These are phyloP conservation scores for Lagenaria siceraria DNA, from an alignment of 306 rosid genomes.

Conservation along the genomic window DNA sequence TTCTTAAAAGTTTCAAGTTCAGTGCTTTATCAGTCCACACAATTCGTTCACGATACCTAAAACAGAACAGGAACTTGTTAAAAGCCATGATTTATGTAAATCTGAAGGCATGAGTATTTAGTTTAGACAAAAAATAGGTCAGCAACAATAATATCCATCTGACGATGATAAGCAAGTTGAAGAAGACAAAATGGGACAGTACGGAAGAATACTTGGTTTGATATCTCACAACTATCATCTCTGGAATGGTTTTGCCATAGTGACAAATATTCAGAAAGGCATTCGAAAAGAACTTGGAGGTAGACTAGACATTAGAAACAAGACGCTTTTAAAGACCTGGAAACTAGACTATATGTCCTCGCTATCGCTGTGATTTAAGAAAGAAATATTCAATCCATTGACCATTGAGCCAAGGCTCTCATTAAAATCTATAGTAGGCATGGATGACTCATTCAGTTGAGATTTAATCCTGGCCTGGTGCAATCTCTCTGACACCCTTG, in stretches of 20 bases:
- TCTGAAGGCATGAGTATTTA: not conserved
- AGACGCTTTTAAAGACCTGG: not conserved
- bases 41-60: conserved; percentile 78
- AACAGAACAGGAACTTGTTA: conserved; percentile 11
- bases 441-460: not conserved
- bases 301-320: not conserved
- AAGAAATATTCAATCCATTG: not conserved
- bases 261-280: not conserved
- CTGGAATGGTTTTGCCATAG: not conserved
- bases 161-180: not conserved
- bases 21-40: conserved; percentile 71
- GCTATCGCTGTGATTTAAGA: not conserved
- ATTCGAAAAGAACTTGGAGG: not conserved
- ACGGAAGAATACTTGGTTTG: not conserved
- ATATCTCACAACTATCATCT: not conserved
- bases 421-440: not conserved
- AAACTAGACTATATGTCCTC: not conserved
- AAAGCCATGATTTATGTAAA: not conserved
- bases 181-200: not conserved
- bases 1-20: conserved; percentile 59
- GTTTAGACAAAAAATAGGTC: not conserved
- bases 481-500: not conserved
- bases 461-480: not conserved
- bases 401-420: not conserved
- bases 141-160: not conserved